Evolutionary conservation across 2,329 filamentous ascomycete species (phyloP).

Genomic region (Sporothrix curviconia): DNA sequence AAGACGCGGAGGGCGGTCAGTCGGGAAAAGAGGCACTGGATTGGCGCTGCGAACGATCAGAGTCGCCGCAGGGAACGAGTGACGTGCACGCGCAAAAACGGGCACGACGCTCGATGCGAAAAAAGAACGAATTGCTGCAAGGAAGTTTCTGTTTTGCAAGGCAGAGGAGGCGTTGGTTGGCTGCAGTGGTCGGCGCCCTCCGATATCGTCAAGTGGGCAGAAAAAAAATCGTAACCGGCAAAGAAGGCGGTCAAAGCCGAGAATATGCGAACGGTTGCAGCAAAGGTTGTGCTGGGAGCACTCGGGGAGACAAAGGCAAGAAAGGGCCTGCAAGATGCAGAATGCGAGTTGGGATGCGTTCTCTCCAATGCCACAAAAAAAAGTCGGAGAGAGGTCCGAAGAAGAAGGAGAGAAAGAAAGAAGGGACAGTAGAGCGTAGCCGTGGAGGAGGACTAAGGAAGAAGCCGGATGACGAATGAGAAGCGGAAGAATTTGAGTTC

Average conservation of each 20-base stretch:
- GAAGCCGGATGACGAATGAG: constrained; percentile 17
- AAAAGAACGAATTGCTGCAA: neutral
- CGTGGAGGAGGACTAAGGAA: constrained; percentile 15
- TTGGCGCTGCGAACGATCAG: constrained; percentile 1
- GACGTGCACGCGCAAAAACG: constrained; percentile 3
- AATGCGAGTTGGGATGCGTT: too few relatives aligned
- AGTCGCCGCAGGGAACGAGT: neutral
- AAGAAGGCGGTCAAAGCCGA: constrained; percentile 21
- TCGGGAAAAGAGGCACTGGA: neutral
- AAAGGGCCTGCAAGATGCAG: constrained; percentile 4
- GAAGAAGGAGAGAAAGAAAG: neutral
- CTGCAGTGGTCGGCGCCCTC: constrained; percentile 11
- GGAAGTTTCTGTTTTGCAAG: neutral
- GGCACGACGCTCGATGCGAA: neutral
- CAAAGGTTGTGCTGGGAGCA: neutral
- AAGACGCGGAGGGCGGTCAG: neutral
- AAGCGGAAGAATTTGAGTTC: constrained; percentile 10
- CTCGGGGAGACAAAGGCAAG: neutral
- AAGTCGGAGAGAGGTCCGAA: neutral
- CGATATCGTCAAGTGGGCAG: constrained; percentile 18
- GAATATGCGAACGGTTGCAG: constrained; percentile 13
- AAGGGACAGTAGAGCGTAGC: neutral
- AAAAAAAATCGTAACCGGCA: constrained; percentile 14
- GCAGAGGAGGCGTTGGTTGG: constrained; percentile 5
- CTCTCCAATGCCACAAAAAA: too few relatives aligned